phyloP scores from a whole-genome alignment of 2,329 filamentous ascomycete genomes.

The Clonostachys chloroleuca region DNA sequence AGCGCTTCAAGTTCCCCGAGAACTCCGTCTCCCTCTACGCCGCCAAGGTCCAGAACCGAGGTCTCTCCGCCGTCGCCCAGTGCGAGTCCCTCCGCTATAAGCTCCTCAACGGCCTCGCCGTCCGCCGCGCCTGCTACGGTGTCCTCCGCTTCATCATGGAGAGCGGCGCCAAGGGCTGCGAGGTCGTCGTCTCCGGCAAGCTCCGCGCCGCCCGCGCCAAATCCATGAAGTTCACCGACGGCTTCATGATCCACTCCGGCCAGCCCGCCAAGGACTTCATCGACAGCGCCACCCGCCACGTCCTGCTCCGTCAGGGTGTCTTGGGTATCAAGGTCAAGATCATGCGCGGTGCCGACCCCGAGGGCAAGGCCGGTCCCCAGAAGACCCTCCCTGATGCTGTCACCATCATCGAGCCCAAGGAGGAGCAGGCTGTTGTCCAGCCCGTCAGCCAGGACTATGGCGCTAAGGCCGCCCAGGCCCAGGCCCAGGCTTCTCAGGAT shows the following conservation, averaged over 20 bases:
- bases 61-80: conserved; percentile 98
- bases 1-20: conserved; percentile 99
- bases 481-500: conserved; percentile 61
- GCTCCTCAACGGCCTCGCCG: conserved; percentile 98
- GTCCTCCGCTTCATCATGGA: conserved; percentile 99
- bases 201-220: conserved; percentile 98
- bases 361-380: conserved; percentile 97
- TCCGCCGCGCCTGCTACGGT: conserved; percentile 99
- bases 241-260: conserved; percentile 99
- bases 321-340: conserved; percentile 99
- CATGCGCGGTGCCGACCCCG: conserved; percentile 98
- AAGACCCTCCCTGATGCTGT: conserved; percentile 98
- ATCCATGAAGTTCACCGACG: conserved; percentile 99
- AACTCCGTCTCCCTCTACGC: conserved; percentile 99
- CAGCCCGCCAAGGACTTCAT: conserved; percentile 99
- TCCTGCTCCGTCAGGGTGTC: conserved; percentile 99
- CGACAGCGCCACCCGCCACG: conserved; percentile 96
- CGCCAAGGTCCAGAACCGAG: conserved; percentile 99
- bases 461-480: conserved; percentile 71
- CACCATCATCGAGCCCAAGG: conserved; percentile 99
- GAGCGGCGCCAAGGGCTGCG: conserved; percentile 98
- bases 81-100: conserved; percentile 99
- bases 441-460: conserved; percentile 98
- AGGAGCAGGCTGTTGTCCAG: conserved; percentile 92
- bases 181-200: conserved; percentile 99